Conservation (phyloP, 2,329 filamentous ascomycete genomes). For the Penicillium palitans region DNA sequence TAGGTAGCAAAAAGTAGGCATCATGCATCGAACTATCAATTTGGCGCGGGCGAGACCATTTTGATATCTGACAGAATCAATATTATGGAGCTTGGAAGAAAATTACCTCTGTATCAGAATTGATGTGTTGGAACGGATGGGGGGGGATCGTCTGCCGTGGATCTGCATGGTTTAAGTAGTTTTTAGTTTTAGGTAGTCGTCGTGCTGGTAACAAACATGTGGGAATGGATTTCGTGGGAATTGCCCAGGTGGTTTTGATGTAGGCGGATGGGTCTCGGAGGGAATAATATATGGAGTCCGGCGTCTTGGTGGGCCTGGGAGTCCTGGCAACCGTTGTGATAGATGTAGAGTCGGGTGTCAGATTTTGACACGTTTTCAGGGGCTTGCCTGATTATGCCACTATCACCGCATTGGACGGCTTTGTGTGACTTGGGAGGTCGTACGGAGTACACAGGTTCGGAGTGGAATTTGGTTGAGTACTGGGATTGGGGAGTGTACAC, state of each 20-base stretch:
- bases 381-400: constrained; percentile 5
- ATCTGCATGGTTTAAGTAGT: constrained; percentile 12
- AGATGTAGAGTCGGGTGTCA: constrained; percentile 5
- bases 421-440: background rate
- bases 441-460: background rate
- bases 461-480: background rate
- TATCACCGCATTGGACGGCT: background rate
- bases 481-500: background rate
- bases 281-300: constrained; percentile 11
- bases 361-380: constrained; percentile 4
- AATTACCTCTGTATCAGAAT: constrained; percentile 16
- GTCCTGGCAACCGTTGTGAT: constrained; percentile 14
- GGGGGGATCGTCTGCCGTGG: constrained; percentile 1
- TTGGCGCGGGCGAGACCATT: background rate
- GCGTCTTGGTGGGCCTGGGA: constrained; percentile 6
- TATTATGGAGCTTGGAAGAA: background rate
- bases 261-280: constrained; percentile 8
- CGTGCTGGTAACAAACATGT: constrained; percentile 10
- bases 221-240: constrained; percentile 9
- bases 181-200: constrained; percentile 3
- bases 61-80: background rate
- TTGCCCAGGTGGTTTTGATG: constrained; percentile 2
- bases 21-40: constrained; percentile 4
- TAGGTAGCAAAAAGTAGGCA: background rate
- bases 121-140: constrained; percentile 13